Percentiles rank a stretch among this genome's conserved stretches.
phyloP scores from a whole-genome alignment of 768 basidiomycete genomes.

The Artomyces pyxidatus region DNA sequence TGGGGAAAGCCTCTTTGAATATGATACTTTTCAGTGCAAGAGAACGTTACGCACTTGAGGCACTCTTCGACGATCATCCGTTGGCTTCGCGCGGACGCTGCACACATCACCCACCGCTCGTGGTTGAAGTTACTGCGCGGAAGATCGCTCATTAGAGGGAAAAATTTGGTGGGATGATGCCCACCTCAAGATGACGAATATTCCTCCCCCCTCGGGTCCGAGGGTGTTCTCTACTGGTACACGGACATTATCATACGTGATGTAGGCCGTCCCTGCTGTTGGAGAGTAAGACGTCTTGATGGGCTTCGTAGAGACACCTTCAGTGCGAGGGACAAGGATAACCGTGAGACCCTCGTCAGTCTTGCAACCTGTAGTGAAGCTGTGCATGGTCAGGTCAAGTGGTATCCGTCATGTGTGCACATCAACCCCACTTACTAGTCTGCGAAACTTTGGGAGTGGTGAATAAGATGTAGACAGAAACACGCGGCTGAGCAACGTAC shows the following conservation, averaged over 20 bases:
- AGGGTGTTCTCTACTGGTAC: conserved; percentile 86
- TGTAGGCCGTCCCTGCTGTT: conserved; percentile 77
- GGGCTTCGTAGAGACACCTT: conserved; percentile 73
- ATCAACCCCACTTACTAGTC: conserved; percentile 28
- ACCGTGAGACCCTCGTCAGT: conserved; percentile 71
- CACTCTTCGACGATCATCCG: conserved; percentile 75
- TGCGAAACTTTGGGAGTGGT: conserved; percentile 20
- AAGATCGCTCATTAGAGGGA: background rate
- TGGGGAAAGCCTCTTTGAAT: conserved; percentile 18
- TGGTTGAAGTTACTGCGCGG: conserved; percentile 77
- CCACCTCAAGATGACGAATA: conserved; percentile 51
- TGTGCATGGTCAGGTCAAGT: conserved; percentile 1
- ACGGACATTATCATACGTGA: conserved; percentile 76
- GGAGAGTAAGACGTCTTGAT: conserved; percentile 88
- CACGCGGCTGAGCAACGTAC: conserved; percentile 22
- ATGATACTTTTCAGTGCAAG: background rate
- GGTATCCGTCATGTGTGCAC: background rate
- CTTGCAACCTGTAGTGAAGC: conserved; percentile 69
- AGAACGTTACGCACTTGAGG: conserved; percentile 42
- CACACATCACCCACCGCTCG: conserved; percentile 90
- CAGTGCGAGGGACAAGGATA: conserved; percentile 77
- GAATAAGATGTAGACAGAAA: background rate
- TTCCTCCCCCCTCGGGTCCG: conserved; percentile 69
- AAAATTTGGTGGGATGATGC: background rate
- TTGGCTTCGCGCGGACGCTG: conserved; percentile 54